These are phyloP conservation scores for Lecanoromycetidae sp. DNA, from an alignment of 2,329 filamentous ascomycete genomes.

Conservation along the genomic window DNA sequence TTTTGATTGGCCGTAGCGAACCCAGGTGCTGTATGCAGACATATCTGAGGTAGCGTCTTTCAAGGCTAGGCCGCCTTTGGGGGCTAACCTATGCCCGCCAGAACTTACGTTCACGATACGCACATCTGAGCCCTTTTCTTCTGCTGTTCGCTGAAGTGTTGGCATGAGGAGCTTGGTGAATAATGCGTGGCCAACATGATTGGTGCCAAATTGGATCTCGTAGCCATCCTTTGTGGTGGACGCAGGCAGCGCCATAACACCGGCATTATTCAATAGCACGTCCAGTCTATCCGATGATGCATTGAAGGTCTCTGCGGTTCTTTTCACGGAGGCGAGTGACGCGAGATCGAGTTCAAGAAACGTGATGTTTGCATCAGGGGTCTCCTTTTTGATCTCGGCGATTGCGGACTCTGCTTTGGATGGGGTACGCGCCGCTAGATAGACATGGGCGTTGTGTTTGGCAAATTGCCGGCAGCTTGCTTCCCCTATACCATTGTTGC, in stretches of 20 bases:
- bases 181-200: slow-evolving; percentile 39
- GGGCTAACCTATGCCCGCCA: slow-evolving; percentile 18
- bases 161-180: slow-evolving; percentile 37
- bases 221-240: slow-evolving; percentile 35
- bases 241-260: slow-evolving; percentile 27
- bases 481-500: slow-evolving; percentile 36
- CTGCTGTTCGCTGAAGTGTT: slow-evolving; percentile 30
- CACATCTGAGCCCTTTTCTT: slow-evolving; percentile 29
- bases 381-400: slow-evolving; percentile 26
- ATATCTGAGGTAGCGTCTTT: slow-evolving; percentile 5
- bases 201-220: slow-evolving; percentile 40
- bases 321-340: slow-evolving; percentile 17
- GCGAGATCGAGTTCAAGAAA: slow-evolving; percentile 31
- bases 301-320: slow-evolving; percentile 29
- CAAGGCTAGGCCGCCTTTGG: slow-evolving; percentile 24
- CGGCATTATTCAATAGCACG: slow-evolving; percentile 37
- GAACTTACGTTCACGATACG: slow-evolving; percentile 34
- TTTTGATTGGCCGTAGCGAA: slow-evolving; percentile 11
- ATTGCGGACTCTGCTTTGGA: slow-evolving; percentile 33
- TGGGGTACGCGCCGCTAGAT: slow-evolving; percentile 34
- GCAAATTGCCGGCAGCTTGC: slow-evolving; percentile 38
- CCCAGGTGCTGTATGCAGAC: slow-evolving; percentile 4
- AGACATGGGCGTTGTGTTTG: slow-evolving; percentile 36
- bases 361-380: slow-evolving; percentile 27
- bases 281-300: slow-evolving; percentile 31